Evolutionary conservation across 2,329 filamentous ascomycete genomes (phyloP).

Genomic region (Blastomyces percursus): DNA sequence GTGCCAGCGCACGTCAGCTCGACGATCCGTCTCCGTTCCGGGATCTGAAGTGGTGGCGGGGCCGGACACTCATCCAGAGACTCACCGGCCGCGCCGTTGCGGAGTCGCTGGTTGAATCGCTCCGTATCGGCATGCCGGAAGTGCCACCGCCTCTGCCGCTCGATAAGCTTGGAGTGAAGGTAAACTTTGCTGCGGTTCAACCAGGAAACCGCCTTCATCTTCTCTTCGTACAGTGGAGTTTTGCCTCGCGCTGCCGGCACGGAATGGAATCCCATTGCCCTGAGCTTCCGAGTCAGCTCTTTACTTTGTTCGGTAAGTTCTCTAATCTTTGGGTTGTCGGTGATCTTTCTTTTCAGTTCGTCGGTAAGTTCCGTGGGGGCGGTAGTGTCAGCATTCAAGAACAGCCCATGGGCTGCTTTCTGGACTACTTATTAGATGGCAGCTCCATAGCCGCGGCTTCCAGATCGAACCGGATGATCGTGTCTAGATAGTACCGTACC

Average conservation of each 20-base stretch:
- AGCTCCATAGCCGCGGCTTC: slow-evolving; percentile 13
- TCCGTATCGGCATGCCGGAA: slow-evolving; percentile 17
- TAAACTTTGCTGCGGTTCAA: slow-evolving; percentile 12
- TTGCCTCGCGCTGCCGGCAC: too few species aligned
- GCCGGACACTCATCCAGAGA: background rate
- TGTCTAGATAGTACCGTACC: slow-evolving; percentile 18
- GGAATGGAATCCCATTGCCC: too few species aligned
- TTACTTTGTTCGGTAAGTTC: slow-evolving; percentile 1
- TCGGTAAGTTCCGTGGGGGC: slow-evolving; percentile 12
- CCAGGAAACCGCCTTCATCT: slow-evolving; percentile 10
- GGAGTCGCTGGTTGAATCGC: slow-evolving; percentile 16
- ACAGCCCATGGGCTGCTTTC: slow-evolving; percentile 9
- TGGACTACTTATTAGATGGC: slow-evolving; percentile 15
- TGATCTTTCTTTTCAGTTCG: slow-evolving; percentile 5
- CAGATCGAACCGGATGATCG: slow-evolving; percentile 14
- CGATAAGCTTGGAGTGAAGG: slow-evolving; percentile 6
- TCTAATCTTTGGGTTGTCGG: slow-evolving; percentile 7
- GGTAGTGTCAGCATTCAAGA: slow-evolving; percentile 13
- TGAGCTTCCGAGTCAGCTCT: too few species aligned
- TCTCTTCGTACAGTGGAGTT: slow-evolving; percentile 3
- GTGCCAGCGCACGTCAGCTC: background rate
- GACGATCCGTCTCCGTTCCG: slow-evolving; percentile 11
- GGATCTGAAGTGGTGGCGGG: slow-evolving; percentile 8
- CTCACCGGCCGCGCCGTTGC: background rate
- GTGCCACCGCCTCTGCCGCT: slow-evolving; percentile 11